Percentiles rank a stretch among this genome's conserved stretches.
phyloP scores from a whole-genome alignment of 1,284 basidiomycete species.

The Inonotus obliquus region DNA sequence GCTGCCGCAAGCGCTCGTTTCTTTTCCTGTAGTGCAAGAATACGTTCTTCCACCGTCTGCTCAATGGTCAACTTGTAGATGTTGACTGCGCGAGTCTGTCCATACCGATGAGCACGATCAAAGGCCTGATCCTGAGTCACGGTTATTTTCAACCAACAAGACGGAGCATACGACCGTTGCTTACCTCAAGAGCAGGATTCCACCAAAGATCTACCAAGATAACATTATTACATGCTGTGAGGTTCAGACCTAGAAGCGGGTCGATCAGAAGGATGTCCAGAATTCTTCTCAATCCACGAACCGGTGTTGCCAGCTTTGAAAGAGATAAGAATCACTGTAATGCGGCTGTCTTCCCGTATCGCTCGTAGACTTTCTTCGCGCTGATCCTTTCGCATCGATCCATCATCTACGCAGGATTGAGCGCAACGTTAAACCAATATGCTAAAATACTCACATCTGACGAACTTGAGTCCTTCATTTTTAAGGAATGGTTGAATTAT shows the following conservation, averaged over 20 bases:
- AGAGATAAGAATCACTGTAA: slow-evolving; percentile 85
- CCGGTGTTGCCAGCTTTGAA: slow-evolving; percentile 95
- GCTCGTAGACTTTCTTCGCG: slow-evolving; percentile 71
- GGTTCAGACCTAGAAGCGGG: slow-evolving; percentile 66
- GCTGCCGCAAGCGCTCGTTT: slow-evolving; percentile 84
- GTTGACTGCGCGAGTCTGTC: slow-evolving; percentile 83
- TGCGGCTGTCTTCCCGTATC: slow-evolving; percentile 60
- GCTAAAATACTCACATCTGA: slow-evolving; percentile 69
- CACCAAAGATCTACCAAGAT: slow-evolving; percentile 95
- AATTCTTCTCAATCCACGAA: slow-evolving; percentile 26
- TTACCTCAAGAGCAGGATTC: slow-evolving; percentile 83
- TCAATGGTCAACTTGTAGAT: slow-evolving; percentile 93
- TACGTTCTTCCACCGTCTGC: slow-evolving; percentile 87
- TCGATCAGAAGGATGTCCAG: slow-evolving; percentile 19
- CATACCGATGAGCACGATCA: slow-evolving; percentile 87
- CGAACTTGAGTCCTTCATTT: slow-evolving; percentile 61
- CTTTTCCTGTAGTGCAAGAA: slow-evolving; percentile 77
- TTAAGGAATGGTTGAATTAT: slow-evolving; percentile 81
- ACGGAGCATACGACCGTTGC: slow-evolving; percentile 5
- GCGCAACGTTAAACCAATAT: neutral
- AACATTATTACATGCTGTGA: slow-evolving; percentile 93
- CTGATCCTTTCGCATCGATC: slow-evolving; percentile 73
- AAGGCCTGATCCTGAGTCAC: slow-evolving; percentile 78
- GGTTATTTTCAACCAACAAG: neutral
- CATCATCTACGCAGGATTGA: slow-evolving; percentile 61